Evolutionary conservation across 1,284 basidiomycete species (phyloP).

Genomic region (Athelia sp.): DNA sequence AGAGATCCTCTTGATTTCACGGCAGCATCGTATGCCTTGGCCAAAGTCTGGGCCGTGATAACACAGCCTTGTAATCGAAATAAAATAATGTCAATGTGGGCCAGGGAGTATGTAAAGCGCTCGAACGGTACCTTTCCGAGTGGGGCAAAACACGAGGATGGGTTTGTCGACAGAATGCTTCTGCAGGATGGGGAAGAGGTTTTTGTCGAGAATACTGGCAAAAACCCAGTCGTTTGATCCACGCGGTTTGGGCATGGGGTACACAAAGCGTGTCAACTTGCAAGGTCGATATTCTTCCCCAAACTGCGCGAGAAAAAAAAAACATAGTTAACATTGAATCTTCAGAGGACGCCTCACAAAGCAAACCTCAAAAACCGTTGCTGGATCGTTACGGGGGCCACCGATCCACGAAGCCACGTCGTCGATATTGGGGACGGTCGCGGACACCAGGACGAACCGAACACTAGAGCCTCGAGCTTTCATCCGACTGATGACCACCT

Average conservation of each 20-base stretch:
- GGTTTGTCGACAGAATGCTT: slow-evolving; percentile 73
- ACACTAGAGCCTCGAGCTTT: slow-evolving; percentile 65
- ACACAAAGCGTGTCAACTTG: slow-evolving; percentile 68
- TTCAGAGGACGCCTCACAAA: background rate
- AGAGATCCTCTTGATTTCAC: slow-evolving; percentile 42
- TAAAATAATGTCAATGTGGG: no score
- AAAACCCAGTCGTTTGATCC: slow-evolving; percentile 81
- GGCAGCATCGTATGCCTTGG: slow-evolving; percentile 64
- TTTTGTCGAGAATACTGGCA: slow-evolving; percentile 66
- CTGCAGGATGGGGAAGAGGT: slow-evolving; percentile 67
- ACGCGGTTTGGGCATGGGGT: slow-evolving; percentile 54
- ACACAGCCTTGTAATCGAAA: slow-evolving; percentile 67
- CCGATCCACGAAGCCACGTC: slow-evolving; percentile 92
- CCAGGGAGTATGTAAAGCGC: no score
- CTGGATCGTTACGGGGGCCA: slow-evolving; percentile 39
- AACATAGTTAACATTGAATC: background rate
- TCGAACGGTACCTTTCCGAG: slow-evolving; percentile 83
- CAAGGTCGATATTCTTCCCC: slow-evolving; percentile 89
- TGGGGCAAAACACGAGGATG: slow-evolving; percentile 81
- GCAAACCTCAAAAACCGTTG: slow-evolving; percentile 68
- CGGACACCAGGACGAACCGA: slow-evolving; percentile 87
- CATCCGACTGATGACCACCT: slow-evolving; percentile 94
- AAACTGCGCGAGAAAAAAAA: slow-evolving; percentile 68
- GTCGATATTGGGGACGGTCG: slow-evolving; percentile 89
- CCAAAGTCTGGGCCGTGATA: slow-evolving; percentile 68